Conservation (phyloP, 495 filamentous ascomycete species). For the Talaromyces liani region DNA sequence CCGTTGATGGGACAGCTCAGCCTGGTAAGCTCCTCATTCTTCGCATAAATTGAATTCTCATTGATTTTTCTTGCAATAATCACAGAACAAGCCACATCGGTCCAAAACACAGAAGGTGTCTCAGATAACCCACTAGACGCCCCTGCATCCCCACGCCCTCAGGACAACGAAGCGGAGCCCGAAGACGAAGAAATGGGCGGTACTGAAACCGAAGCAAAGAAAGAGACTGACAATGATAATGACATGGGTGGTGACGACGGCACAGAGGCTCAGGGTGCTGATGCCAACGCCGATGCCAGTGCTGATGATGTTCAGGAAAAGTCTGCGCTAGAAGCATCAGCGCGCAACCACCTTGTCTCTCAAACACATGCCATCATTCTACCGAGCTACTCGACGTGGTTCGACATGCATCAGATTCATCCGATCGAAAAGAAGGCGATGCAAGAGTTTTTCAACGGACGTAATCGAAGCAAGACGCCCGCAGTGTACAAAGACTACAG, state of each 20-base stretch:
- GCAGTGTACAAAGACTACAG: conserved; percentile 98
- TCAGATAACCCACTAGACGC: conserved; percentile 85
- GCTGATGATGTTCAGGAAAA: conserved; percentile 55
- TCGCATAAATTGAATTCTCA: conserved; percentile 4
- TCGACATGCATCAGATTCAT: conserved; percentile 91
- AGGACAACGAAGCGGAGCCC: conserved; percentile 50
- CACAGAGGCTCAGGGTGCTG: conserved; percentile 34
- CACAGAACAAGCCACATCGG: conserved; percentile 25
- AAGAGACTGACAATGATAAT: conserved; percentile 43
- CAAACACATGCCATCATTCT: conserved; percentile 93
- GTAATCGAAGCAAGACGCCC: conserved; percentile 95
- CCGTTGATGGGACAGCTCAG: conserved; percentile 19
- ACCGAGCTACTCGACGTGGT: conserved; percentile 95
- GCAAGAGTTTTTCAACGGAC: conserved; percentile 95
- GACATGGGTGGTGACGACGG: conserved; percentile 28
- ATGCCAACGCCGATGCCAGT: conserved; percentile 36
- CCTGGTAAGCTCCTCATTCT: conserved; percentile 21
- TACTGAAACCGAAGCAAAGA: conserved; percentile 53
- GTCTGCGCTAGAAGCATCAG: conserved; percentile 73
- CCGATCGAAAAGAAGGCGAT: conserved; percentile 83
- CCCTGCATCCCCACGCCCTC: conserved; percentile 65
- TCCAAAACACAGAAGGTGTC: conserved; percentile 15
- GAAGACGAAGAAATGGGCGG: conserved; percentile 88
- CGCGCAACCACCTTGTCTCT: conserved; percentile 80
- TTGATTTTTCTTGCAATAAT: conserved; percentile 11